Conservation (phyloP, 1,284 basidiomycete species). For the Ceratobasidium sp. region DNA sequence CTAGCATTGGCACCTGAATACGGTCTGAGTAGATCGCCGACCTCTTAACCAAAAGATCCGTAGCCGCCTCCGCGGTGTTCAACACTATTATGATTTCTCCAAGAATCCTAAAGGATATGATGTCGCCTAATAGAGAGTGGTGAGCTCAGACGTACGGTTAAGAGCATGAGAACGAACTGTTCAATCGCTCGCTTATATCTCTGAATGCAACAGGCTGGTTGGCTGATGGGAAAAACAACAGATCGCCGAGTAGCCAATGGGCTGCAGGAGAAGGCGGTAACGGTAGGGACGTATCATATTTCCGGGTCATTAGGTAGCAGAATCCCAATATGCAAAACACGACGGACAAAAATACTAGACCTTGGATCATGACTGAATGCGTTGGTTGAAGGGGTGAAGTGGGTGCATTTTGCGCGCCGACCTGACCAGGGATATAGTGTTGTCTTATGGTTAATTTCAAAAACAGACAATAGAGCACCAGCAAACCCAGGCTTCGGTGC, state of each 20-base stretch:
- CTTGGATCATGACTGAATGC: no score
- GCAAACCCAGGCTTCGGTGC: no score
- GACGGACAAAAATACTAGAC: no score
- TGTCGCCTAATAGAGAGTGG: background rate
- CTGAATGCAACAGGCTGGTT: conserved; percentile 1
- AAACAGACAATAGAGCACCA: no score
- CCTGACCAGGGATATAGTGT: no score
- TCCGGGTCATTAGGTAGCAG: background rate
- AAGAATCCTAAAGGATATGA: conserved; percentile 15
- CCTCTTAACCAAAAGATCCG: conserved; percentile 42
- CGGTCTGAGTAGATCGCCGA: conserved; percentile 39
- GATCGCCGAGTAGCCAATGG: background rate
- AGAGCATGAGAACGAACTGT: background rate
- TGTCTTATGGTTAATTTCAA: no score
- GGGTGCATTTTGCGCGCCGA: no score
- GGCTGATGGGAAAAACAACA: background rate
- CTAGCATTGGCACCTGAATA: no score
- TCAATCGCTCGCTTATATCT: background rate
- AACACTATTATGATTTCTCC: conserved; percentile 40
- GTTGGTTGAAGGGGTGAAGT: no score
- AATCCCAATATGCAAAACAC: no score
- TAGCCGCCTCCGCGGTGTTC: conserved; percentile 39
- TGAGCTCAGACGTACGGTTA: background rate
- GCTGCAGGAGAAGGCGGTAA: background rate
- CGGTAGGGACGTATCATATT: background rate